Conservation (phyloP, 2,329 filamentous ascomycete species). For the Colletotrichum eleusines region DNA sequence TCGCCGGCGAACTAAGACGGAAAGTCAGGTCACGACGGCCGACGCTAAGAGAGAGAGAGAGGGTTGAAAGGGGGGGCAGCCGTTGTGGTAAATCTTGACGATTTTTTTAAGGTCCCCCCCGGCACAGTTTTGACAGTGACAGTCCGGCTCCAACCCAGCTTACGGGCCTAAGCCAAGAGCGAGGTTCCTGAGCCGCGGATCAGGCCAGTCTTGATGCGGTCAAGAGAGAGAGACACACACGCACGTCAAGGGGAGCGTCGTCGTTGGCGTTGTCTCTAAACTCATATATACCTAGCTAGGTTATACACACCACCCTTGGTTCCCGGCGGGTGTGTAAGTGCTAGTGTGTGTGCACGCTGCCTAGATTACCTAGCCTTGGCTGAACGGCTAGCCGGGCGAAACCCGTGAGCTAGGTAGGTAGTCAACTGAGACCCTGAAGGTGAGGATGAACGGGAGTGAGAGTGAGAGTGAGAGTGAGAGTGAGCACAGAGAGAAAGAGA, state of each 20-base stretch:
- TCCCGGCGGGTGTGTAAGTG: not conserved
- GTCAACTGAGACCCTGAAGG: not conserved
- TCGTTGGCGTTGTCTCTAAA: not conserved
- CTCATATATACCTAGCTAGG: not conserved
- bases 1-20: not conserved
- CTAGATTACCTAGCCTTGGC: not conserved
- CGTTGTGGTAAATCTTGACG: not conserved
- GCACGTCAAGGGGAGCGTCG: not conserved
- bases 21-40: conserved; percentile 3
- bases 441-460: not conserved
- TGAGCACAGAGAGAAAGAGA: not conserved
- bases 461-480: not conserved
- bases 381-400: conserved; percentile 5
- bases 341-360: not conserved
- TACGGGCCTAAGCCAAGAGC: conserved; percentile 21
- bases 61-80: no score
- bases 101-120: conserved; percentile 7
- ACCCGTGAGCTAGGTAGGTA: not conserved
- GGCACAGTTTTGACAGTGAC: conserved; percentile 31
- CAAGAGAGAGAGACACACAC: no score
- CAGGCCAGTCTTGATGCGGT: not conserved
- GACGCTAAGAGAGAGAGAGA: not conserved
- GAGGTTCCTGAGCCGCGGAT: conserved; percentile 19
- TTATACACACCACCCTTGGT: not conserved
- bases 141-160: conserved; percentile 27